Evolutionary conservation across 2,329 filamentous ascomycete species (phyloP).

Genomic region (Basipetospora chlamydospora): DNA sequence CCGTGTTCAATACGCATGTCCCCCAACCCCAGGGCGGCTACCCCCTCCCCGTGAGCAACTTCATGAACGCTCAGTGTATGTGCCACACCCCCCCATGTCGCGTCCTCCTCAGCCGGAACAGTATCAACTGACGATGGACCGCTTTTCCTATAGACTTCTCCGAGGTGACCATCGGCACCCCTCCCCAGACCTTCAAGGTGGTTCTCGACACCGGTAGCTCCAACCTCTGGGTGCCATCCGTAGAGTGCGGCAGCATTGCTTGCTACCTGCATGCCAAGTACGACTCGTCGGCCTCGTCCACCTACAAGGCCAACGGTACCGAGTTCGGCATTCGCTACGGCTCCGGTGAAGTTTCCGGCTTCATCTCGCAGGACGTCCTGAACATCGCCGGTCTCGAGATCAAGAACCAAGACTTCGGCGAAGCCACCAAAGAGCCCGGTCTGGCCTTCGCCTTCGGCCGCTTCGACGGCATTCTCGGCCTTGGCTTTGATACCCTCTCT

Average conservation of each 20-base stretch:
- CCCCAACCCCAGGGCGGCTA: constrained; percentile 54
- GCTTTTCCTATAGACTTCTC: constrained; percentile 66
- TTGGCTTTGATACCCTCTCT: constrained; percentile 92
- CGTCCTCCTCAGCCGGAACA: neutral
- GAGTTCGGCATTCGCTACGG: constrained; percentile 90
- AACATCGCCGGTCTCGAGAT: constrained; percentile 80
- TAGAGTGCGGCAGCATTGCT: constrained; percentile 83
- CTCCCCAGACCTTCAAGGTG: constrained; percentile 93
- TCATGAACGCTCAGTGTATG: constrained; percentile 96
- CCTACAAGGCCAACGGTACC: constrained; percentile 87
- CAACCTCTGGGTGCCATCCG: constrained; percentile 95
- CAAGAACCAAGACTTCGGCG: constrained; percentile 85
- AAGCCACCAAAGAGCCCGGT: constrained; percentile 89
- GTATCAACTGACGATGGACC: neutral
- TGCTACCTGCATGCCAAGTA: constrained; percentile 98
- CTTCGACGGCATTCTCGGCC: constrained; percentile 91
- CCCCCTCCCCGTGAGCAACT: constrained; percentile 85
- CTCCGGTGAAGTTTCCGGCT: constrained; percentile 85
- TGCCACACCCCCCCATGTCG: constrained; percentile 9
- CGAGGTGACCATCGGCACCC: constrained; percentile 83
- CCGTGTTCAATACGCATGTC: constrained; percentile 65
- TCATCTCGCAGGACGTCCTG: constrained; percentile 78
- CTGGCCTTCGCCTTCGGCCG: constrained; percentile 94
- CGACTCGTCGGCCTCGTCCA: constrained; percentile 76
- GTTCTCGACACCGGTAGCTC: constrained; percentile 97